Base-by-base conservation (phyloP, 371 early-diverging fungal species). In the Rhizomucor miehei region DNA sequence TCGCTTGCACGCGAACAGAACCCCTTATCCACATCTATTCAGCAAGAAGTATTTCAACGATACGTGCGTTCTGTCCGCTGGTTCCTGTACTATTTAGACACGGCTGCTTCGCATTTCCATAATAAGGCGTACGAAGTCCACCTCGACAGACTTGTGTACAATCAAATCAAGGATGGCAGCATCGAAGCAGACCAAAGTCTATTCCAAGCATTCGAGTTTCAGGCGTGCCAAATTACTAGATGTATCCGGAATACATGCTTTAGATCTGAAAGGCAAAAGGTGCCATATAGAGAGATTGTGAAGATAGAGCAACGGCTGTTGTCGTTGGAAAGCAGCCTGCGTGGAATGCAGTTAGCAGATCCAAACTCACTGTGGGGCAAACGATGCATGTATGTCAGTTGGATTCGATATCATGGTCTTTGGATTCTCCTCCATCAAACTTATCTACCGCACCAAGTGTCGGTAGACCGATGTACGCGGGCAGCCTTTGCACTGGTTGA, bases 371-470 rank as follows among this genome's bases (percentile, higher is more conserved):
- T 67, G 3, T 76, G 77, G 77, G 48, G 63, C 6, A 54, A 50
- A 17, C 62, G 77, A 1, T 72, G 73, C 50, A 10, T 60, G 0
- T 72, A 67, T 40, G 69, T 70, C 49, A 71, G 70, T 37, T 61
- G 66, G 56, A 73, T 76, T 23, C 50, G 66, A 17, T 67, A 68
- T 21, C 67, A 76, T 44, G 77, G 77, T 0, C 71, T 66, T n/a
- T 76, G 77, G 77, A 76, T 76, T n/a, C 21, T 73, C 9, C 54
- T 76, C 8, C 77, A 76, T 49, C 77, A 76, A 38, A 70, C 66
- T 14, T 76, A 70, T 55, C 41, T 76, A 24, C 77, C 77, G 0
- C 63, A 70, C 5, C 71, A 73, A 14, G 51, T 67, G 44, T 76
- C 77, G 3, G 34, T 70, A 6, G 63, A 70, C 38, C 56, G 71